These are phyloP conservation scores for Fusarium anguioides DNA, from an alignment of 2,329 filamentous ascomycete species.

Conservation along the genomic window DNA sequence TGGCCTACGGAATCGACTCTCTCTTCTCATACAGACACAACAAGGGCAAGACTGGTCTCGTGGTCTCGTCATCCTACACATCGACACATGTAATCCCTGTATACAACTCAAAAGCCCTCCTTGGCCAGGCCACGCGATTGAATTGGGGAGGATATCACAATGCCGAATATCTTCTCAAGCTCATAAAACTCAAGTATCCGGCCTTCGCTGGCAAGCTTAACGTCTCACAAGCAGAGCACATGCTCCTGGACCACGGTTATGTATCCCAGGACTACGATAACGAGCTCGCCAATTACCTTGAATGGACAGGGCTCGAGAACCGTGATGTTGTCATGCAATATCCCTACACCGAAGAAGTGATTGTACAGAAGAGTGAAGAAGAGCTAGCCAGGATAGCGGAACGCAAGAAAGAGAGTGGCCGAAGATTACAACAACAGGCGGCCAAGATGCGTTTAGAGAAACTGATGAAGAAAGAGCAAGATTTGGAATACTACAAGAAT, in stretches of 20 bases:
- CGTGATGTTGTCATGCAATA: slow-evolving; percentile 91
- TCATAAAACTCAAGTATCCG: slow-evolving; percentile 91
- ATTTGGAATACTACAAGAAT: slow-evolving; percentile 92
- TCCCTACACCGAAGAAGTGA: slow-evolving; percentile 89
- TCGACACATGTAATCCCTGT: slow-evolving; percentile 97
- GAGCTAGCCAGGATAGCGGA: slow-evolving; percentile 91
- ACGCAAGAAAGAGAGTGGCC: slow-evolving; percentile 92
- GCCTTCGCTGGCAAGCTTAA: slow-evolving; percentile 88
- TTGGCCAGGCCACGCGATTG: slow-evolving; percentile 85
- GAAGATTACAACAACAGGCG: slow-evolving; percentile 92
- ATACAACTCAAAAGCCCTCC: slow-evolving; percentile 83
- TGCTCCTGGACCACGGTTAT: slow-evolving; percentile 91
- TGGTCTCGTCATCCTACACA: slow-evolving; percentile 92
- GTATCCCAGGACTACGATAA: slow-evolving; percentile 84
- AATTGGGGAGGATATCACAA: slow-evolving; percentile 96
- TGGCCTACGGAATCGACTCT: slow-evolving; percentile 95
- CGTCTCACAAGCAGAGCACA: slow-evolving; percentile 85
- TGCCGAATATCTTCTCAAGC: slow-evolving; percentile 89
- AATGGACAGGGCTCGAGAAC: slow-evolving; percentile 93
- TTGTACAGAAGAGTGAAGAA: slow-evolving; percentile 93
- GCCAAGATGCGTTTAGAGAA: slow-evolving; percentile 98
- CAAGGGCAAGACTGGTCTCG: slow-evolving; percentile 84
- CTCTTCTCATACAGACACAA: slow-evolving; percentile 97
- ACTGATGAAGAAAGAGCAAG: slow-evolving; percentile 93
- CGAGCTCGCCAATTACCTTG: slow-evolving; percentile 81